A percentile compares a stretch with the other conserved stretches of the same genome.
Conservation (phyloP, 257 asterid genomes). For the Solanum verrucosum region DNA sequence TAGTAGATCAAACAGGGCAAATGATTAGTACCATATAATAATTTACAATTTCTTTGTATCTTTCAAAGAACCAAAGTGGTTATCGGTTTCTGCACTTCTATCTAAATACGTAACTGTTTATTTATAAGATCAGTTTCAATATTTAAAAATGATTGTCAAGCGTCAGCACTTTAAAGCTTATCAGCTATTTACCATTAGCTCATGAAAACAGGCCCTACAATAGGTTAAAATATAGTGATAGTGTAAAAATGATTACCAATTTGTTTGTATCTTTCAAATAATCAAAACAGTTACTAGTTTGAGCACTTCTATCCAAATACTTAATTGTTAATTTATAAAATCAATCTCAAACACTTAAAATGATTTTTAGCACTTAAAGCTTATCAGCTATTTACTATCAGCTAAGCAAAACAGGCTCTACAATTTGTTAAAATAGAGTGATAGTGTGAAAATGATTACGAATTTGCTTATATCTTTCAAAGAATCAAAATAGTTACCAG, state of each 20-base stretch:
- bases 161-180: neutral
- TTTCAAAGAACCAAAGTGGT: constrained; percentile 6
- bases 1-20: constrained; percentile 7
- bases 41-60: neutral
- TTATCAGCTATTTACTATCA: neutral
- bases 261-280: constrained; percentile 21
- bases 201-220: neutral
- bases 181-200: too few species aligned
- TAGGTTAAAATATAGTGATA: neutral
- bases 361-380: neutral
- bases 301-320: neutral
- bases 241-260: neutral
- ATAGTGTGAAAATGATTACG: neutral
- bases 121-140: neutral
- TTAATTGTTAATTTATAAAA: neutral
- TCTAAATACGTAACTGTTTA: neutral
- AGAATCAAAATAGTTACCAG: neutral
- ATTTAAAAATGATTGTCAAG: neutral
- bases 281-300: neutral
- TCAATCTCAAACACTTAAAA: neutral
- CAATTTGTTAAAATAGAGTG: neutral
- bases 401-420: neutral
- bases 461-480: constrained; percentile 19
- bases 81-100: neutral
- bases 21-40: neutral